Evolutionary conservation across 192 early-diverging fungal species (phyloP), one percentile per base, ranked within the genome.

Genomic region (Mortierella claussenii): DNA sequence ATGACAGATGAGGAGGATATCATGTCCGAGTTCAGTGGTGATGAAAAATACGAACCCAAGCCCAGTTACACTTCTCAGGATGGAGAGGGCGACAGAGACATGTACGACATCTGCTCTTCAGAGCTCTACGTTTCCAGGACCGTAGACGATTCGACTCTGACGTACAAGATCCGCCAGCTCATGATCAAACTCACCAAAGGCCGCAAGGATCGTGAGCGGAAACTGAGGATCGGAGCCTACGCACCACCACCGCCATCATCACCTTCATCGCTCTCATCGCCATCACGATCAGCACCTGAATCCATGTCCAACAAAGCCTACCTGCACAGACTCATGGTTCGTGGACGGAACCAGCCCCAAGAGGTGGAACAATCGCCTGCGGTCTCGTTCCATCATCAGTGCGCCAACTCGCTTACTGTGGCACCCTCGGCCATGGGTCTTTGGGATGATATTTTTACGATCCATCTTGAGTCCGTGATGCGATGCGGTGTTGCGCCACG

Each of bases 1-100:
- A 42, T 58, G 4, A 42, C 58, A 11, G 61, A 74, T 10, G n/a
- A n/a, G n/a, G n/a, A n/a, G n/a, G 55, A 65, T 33, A 33, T 55
- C 45, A 55, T 55, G 73, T 76, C 73, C 2, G 73, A 76, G 13
- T 76, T 76, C 47, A 76, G 73, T 51, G 73, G 73, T 0, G 73
- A 76, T 27, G 73, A 76, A 32, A 67, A 76, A 30, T 76, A 76
- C 37, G 65, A 66, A 24, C 44, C 47, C 18, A 45, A 62, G 30
- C 44, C 42, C 11, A 20, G 13, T 4, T 15, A 34, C 40, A 30
- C 52, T 3, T 36, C 33, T 11, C 45, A 67, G 26, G 26, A 36
- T 47, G 73, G 73, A 15, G 42, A 55, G 8, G 73, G 73, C 4
- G 51, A 66, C 24, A 31, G 34, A 23, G 73, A 76, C 31, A 76